Percentiles rank a stretch among this genome's conserved stretches.
Evolutionary conservation across 371 early-diverging fungal genomes (phyloP).

Genomic region (Mucor racemosus): DNA sequence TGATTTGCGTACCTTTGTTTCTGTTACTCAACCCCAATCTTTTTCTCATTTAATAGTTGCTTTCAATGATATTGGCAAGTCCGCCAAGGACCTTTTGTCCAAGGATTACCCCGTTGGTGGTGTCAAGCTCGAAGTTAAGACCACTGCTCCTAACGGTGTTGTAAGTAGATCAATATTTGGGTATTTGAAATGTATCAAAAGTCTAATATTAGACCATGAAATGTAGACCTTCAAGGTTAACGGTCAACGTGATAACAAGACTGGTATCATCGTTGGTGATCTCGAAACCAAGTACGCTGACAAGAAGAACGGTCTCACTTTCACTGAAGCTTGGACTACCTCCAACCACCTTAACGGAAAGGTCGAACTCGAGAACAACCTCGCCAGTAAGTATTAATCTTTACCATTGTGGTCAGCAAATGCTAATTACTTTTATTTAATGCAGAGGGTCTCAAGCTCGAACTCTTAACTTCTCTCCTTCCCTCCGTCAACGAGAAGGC

Average conservation of each 20-base stretch:
- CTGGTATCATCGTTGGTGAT: slow-evolving; percentile 92
- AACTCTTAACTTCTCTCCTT: slow-evolving; percentile 51
- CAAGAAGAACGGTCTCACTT: slow-evolving; percentile 88
- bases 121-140: slow-evolving; percentile 97
- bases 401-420: not conserved
- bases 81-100: slow-evolving; percentile 92
- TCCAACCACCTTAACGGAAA: slow-evolving; percentile 89
- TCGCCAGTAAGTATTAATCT: slow-evolving; percentile 73
- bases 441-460: slow-evolving; percentile 57
- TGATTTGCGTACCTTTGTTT: not conserved
- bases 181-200: not conserved
- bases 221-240: slow-evolving; percentile 91
- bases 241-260: slow-evolving; percentile 93
- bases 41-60: slow-evolving; percentile 44
- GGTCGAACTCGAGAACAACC: slow-evolving; percentile 92
- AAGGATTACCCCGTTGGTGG: slow-evolving; percentile 96
- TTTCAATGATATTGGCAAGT: slow-evolving; percentile 95
- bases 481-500: slow-evolving; percentile 57
- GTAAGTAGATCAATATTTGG: slow-evolving; percentile 57
- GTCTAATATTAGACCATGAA: not conserved
- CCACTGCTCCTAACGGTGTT: slow-evolving; percentile 92
- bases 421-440: not conserved
- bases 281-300: slow-evolving; percentile 96
- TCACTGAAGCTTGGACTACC: slow-evolving; percentile 96
- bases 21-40: slow-evolving; percentile 7